phyloP scores from a whole-genome alignment of 805 yeast genomes.

The Maudiozyma saulgeensis region DNA sequence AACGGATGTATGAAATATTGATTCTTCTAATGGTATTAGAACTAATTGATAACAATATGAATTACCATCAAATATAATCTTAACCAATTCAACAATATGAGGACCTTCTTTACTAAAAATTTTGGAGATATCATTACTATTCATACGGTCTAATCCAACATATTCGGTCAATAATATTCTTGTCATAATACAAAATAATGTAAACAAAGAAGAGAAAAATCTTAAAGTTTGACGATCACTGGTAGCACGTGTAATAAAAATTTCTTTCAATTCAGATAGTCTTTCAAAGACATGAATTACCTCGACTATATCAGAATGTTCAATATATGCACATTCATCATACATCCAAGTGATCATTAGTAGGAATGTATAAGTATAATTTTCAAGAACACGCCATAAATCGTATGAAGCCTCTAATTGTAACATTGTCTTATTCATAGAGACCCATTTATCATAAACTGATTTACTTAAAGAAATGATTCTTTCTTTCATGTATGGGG shows the following conservation, averaged over 20 bases:
- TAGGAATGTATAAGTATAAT: conserved; percentile 8
- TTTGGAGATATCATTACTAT: not conserved
- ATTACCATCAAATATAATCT: conserved; percentile 17
- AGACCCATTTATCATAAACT: conserved; percentile 9
- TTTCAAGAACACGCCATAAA: conserved; percentile 9
- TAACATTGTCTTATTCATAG: conserved; percentile 7
- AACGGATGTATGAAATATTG: conserved; percentile 20
- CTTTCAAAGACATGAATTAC: conserved; percentile 9
- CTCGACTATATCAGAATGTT: conserved; percentile 8
- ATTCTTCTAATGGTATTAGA: conserved; percentile 15
- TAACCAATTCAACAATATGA: conserved; percentile 8
- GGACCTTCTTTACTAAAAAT: conserved; percentile 40
- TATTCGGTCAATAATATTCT: conserved; percentile 3
- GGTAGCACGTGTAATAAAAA: not conserved
- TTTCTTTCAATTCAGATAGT: conserved; percentile 1
- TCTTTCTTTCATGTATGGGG: conserved; percentile 3
- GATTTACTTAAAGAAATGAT: conserved; percentile 1
- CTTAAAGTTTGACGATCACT: conserved; percentile 2
- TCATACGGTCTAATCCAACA: not conserved
- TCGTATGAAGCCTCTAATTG: conserved; percentile 12
- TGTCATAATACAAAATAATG: conserved; percentile 4
- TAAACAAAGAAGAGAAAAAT: conserved; percentile 6
- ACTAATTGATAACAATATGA: conserved; percentile 17
- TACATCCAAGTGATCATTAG: conserved; percentile 7
- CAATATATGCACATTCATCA: conserved; percentile 2